A percentile compares a stretch with the other conserved stretches of the same genome.
Conservation (phyloP, 768 basidiomycete genomes). For the Plicaturopsis crispa region DNA sequence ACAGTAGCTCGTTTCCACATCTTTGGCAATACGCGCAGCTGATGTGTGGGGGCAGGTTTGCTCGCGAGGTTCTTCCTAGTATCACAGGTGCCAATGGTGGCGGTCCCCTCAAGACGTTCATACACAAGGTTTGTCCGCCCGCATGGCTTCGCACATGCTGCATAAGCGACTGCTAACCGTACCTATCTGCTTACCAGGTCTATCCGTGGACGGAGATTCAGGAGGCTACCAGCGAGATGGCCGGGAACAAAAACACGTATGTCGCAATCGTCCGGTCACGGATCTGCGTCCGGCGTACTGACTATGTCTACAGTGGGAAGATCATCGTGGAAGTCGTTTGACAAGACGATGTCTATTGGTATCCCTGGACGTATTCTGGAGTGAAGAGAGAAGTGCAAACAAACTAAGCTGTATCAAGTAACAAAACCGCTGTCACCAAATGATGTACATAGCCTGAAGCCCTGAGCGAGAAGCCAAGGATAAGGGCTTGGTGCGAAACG, state of each 20-base stretch:
- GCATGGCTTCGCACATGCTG: slow-evolving; percentile 7
- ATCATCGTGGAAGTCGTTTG: slow-evolving; percentile 17
- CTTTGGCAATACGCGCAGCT: neutral
- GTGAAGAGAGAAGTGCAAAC: too few species aligned
- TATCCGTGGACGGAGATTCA: slow-evolving; percentile 77
- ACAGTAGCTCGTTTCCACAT: slow-evolving; percentile 38
- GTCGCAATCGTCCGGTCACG: slow-evolving; percentile 7
- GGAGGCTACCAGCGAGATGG: slow-evolving; percentile 80
- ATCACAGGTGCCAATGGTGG: slow-evolving; percentile 51
- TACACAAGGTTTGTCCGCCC: slow-evolving; percentile 61
- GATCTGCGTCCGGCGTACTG: neutral
- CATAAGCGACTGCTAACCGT: slow-evolving; percentile 2
- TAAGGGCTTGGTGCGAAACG: too few species aligned
- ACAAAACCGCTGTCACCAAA: too few species aligned
- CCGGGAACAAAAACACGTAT: slow-evolving; percentile 54
- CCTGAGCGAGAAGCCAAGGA: too few species aligned
- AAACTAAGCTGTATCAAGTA: too few species aligned
- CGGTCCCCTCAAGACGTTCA: slow-evolving; percentile 63
- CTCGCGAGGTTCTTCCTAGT: slow-evolving; percentile 40
- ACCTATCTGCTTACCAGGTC: slow-evolving; percentile 36
- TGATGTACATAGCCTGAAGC: too few species aligned
- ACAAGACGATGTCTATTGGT: too few species aligned
- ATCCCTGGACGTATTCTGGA: too few species aligned
- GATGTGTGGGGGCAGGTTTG: slow-evolving; percentile 35
- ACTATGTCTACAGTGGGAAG: slow-evolving; percentile 15